A percentile compares a stretch with the other conserved stretches of the same genome.
These are phyloP conservation scores for Euphorbia schlechtendalii DNA, from an alignment of 441 rosid genomes.

Conservation along the genomic window DNA sequence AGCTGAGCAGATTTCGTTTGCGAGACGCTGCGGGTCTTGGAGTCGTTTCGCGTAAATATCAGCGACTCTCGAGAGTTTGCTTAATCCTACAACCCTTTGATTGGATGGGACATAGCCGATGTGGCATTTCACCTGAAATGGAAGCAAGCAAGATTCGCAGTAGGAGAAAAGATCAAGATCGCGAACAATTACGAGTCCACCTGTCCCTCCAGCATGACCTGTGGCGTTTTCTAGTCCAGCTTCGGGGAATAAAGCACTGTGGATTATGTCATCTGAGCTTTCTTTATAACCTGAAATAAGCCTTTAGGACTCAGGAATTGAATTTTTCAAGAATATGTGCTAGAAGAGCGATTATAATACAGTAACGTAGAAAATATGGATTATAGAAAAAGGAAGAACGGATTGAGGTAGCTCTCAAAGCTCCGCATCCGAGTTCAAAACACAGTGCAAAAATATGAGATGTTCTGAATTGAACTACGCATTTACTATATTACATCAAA, in stretches of 20 bases:
- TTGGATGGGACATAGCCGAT: conserved; percentile 83
- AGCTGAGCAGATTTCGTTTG: conserved; percentile 70
- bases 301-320: too few relatives aligned
- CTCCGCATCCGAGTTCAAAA: not conserved
- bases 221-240: conserved; percentile 60
- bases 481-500: not conserved
- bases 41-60: conserved; percentile 83
- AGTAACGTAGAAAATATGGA: too few relatives aligned
- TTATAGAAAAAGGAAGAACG: too few relatives aligned
- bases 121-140: conserved; percentile 82
- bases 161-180: conserved; percentile 86
- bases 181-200: conserved; percentile 85
- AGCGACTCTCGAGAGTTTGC: conserved; percentile 87
- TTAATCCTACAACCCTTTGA: conserved; percentile 74
- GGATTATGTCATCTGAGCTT: conserved; percentile 66
- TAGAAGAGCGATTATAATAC: too few relatives aligned
- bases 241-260: conserved; percentile 90
- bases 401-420: not conserved
- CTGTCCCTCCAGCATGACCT: conserved; percentile 89
- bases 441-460: not conserved
- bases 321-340: too few relatives aligned
- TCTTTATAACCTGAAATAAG: conserved; percentile 65
- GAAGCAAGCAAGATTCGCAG: conserved; percentile 91
- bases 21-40: conserved; percentile 82
- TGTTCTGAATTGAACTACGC: not conserved